A percentile compares a stretch with the other conserved stretches of the same genome.
Evolutionary conservation across 352 stramenopile genomes (phyloP).

Genomic region (Phytophthora cajani): DNA sequence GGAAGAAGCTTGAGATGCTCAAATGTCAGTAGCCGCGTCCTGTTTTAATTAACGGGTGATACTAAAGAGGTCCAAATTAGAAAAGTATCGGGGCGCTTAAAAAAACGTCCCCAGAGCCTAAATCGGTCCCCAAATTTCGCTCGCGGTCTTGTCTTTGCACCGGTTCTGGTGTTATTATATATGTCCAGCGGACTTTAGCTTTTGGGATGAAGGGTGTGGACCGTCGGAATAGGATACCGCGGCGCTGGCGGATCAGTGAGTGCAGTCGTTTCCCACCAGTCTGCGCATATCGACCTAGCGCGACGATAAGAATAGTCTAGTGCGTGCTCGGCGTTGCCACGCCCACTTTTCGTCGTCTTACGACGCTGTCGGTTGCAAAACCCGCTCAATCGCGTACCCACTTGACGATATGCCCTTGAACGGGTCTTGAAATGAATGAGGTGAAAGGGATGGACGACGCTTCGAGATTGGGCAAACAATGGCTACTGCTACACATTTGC

Average conservation of each 20-base stretch:
- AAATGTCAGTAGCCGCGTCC: no score
- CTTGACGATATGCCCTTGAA: background rate
- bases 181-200: background rate
- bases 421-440: slow-evolving; percentile 8
- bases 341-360: background rate
- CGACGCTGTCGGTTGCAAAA: background rate
- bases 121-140: slow-evolving; percentile 26
- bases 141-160: slow-evolving; percentile 7
- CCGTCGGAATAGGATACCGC: slow-evolving; percentile 34
- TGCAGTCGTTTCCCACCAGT: background rate
- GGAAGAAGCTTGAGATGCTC: no score
- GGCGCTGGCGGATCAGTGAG: background rate
- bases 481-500: slow-evolving; percentile 4
- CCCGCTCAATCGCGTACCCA: slow-evolving; percentile 4
- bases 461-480: slow-evolving; percentile 33
- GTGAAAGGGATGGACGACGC: slow-evolving; percentile 18
- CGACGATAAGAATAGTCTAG: background rate
- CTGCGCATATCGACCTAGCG: no score
- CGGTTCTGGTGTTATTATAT: slow-evolving; percentile 6
- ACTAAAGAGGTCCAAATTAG: slow-evolving; percentile 9
- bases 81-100: slow-evolving; percentile 1
- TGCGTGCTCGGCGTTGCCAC: background rate
- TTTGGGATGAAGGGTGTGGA: slow-evolving; percentile 19
- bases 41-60: slow-evolving; percentile 6
- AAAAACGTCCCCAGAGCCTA: slow-evolving; percentile 35